A percentile compares a stretch with the other conserved stretches of the same genome.
phyloP scores from a whole-genome alignment of 805 yeast species.

The Cyberlindnera mycetangii region DNA sequence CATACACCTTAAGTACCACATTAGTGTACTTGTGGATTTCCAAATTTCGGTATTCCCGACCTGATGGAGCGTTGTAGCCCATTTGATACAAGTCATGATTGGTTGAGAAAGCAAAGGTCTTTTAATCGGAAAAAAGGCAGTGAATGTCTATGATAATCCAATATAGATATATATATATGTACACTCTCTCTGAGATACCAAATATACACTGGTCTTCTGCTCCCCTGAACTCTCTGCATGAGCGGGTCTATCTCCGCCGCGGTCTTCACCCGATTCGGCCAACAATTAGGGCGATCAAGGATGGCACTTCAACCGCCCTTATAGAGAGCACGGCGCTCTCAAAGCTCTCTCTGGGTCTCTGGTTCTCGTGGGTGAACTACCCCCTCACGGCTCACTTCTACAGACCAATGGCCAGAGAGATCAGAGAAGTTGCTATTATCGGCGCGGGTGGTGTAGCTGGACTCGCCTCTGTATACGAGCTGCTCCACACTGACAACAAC shows the following conservation, averaged over 20 bases:
- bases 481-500: conserved; percentile 27
- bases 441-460: conserved; percentile 43
- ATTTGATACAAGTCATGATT: no score
- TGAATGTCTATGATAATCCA: no score
- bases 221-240: no score
- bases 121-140: no score
- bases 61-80: no score
- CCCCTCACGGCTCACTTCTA: not conserved
- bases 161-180: no score
- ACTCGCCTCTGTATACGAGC: conserved; percentile 34
- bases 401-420: not conserved
- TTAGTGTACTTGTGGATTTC: no score
- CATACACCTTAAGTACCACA: no score
- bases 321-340: not conserved
- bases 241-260: conserved; percentile 2
- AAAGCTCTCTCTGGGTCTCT: not conserved
- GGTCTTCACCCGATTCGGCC: conserved; percentile 3
- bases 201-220: no score
- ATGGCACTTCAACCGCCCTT: not conserved
- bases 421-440: conserved; percentile 34
- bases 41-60: no score
- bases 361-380: not conserved
- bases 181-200: no score
- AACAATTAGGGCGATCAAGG: not conserved
- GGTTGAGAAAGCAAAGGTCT: no score